Evolutionary conservation across 2,329 filamentous ascomycete species (phyloP).

Genomic region (Triangularia verruculosa): DNA sequence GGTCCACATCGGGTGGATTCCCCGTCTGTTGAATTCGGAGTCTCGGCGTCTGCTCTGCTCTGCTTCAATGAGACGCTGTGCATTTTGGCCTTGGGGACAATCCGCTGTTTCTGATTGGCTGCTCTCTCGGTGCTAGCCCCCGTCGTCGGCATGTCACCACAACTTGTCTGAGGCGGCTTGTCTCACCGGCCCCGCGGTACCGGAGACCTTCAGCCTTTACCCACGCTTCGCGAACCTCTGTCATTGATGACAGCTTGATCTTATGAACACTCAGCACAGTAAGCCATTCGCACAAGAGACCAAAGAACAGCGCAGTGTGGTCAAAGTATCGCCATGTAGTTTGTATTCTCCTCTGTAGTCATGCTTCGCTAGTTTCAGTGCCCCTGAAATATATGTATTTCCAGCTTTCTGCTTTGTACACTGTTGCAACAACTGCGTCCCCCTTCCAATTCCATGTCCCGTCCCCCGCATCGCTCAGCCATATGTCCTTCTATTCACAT

Average conservation of each 20-base stretch:
- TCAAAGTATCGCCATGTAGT: no score
- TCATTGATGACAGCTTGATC: background rate
- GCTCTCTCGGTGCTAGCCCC: background rate
- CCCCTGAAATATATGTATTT: no score
- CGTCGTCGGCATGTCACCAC: conserved; percentile 14
- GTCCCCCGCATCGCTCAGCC: background rate
- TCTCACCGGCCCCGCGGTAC: conserved; percentile 16
- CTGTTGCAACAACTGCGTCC: background rate
- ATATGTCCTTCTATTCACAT: background rate
- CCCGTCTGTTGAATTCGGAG: conserved; percentile 18
- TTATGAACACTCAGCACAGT: background rate
- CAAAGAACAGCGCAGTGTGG: background rate
- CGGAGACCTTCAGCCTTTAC: conserved; percentile 13
- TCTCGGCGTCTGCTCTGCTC: conserved; percentile 22
- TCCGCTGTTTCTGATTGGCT: conserved; percentile 20
- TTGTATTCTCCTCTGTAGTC: no score
- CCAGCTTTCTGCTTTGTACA: background rate
- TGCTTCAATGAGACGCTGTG: conserved; percentile 20
- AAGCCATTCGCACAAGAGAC: background rate
- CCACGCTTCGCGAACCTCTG: background rate
- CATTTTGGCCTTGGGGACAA: conserved; percentile 20
- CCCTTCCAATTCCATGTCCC: background rate
- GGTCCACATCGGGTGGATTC: conserved; percentile 22
- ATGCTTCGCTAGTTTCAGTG: no score
- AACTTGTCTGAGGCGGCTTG: conserved; percentile 4